Percentiles rank a stretch among this genome's conserved stretches.
Evolutionary conservation across 345 rosid genomes (phyloP).

Genomic region (Eucalyptus tenuipes): DNA sequence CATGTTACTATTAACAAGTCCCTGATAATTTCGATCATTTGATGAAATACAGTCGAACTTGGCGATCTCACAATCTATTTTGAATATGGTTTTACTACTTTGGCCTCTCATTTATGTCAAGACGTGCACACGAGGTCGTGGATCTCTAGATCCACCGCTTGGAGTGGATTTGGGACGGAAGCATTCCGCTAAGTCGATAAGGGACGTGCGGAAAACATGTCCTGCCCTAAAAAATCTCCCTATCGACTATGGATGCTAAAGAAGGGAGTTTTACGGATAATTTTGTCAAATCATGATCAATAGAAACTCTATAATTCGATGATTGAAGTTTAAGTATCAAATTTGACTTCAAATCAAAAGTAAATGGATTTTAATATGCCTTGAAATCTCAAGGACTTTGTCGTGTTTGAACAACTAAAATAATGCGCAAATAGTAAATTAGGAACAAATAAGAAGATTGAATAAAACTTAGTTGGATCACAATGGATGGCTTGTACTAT

Average conservation of each 20-base stretch:
- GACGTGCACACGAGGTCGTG: not conserved
- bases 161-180: not conserved
- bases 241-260: not conserved
- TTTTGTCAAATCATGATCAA: not conserved
- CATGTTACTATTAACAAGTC: not conserved
- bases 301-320: not conserved
- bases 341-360: not conserved
- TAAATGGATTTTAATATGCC: not conserved
- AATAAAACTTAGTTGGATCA: not conserved
- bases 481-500: not conserved
- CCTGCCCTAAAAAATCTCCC: not conserved
- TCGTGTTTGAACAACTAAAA: not conserved
- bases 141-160: not conserved
- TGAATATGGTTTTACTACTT: not conserved
- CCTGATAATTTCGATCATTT: not conserved
- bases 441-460: not conserved
- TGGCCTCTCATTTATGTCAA: not conserved
- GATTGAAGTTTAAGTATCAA: not conserved
- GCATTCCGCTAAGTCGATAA: not conserved
- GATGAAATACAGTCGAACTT: not conserved
- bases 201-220: not conserved
- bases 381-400: not conserved
- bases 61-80: not conserved
- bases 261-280: not conserved
- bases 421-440: not conserved